Evolutionary conservation across 345 rosid species (phyloP).

Genomic region (Arabis hirsuta): DNA sequence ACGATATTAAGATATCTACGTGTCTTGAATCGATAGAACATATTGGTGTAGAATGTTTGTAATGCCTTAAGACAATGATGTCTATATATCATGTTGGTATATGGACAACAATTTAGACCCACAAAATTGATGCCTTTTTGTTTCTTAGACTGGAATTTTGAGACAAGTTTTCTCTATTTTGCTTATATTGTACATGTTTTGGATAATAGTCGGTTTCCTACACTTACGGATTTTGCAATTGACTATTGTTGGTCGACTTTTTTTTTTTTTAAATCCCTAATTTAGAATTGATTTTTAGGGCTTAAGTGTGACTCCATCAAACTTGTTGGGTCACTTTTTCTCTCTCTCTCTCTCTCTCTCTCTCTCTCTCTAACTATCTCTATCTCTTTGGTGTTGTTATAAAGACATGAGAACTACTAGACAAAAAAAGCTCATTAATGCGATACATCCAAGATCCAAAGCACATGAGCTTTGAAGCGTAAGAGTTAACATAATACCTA

Average conservation of each 20-base stretch:
- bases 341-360: background rate
- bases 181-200: no score
- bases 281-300: no score
- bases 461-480: constrained; percentile 33
- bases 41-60: constrained; percentile 28
- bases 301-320: no score
- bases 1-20: background rate
- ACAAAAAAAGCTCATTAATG: constrained; percentile 33
- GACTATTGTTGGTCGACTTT: no score
- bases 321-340: constrained; percentile 7
- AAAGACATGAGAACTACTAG: constrained; percentile 27
- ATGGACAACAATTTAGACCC: constrained; percentile 37
- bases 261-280: no score
- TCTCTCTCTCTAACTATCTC: background rate
- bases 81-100: constrained; percentile 17
- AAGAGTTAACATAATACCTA: constrained; percentile 35
- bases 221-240: background rate
- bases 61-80: constrained; percentile 7
- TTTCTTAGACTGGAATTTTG: constrained; percentile 14
- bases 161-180: constrained; percentile 14
- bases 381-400: constrained; percentile 28
- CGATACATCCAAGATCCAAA: constrained; percentile 27
- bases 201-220: background rate
- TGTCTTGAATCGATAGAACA: background rate
- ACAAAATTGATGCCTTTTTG: constrained; percentile 12